Evolutionary conservation across 768 basidiomycete genomes (phyloP), one percentile per base, ranked within the genome.

Genomic region (Lentinula raphanica): DNA sequence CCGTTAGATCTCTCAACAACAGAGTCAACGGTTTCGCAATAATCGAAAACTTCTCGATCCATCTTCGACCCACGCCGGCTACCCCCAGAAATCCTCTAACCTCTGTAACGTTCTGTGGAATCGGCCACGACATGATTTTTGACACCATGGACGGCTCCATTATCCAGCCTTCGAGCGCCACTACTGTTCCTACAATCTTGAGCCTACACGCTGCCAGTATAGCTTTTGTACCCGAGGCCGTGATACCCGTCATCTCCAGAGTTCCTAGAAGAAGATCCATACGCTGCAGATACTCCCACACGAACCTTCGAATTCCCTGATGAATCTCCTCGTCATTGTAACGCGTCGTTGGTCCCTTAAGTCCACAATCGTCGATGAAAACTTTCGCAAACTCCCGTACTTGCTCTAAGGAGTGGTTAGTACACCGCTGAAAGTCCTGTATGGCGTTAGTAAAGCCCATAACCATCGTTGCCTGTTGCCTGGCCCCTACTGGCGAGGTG

Each of bases 241-340:
- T 57, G 0, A 57, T 57, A 0, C 56, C 29, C 1, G 5, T 39
- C 11, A 15, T 19, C 1, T 29, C 35, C 5, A 57, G 23, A 13
- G 56, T 38, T 5, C 31, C 56, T 48, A 57, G 23, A 31, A 57
- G 53, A 2, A 48, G 21, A 21, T 62, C 61, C 17, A 59, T 15
- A 12, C 29, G 59, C 25, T 59, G 38, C 5, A 48, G 13, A 35
- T 71, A 66, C n/a, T 74, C 67, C 59, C 65, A 74, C 0, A 76
- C 64, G 31, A 72, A 75, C 1, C 60, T 46, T 0, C 65, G 50
- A 2, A 74, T 73, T 0, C 66, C 61, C 0, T 49, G 51, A 32
- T 73, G 74, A 4, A 73, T 65, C 0, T 58, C 62, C 19, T 72
- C 60, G 0, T 54, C 9, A 7, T 68, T 51, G 32, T 73, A 71